Conservation (phyloP, 257 asterid genomes). For the Nicotiana paniculata region DNA sequence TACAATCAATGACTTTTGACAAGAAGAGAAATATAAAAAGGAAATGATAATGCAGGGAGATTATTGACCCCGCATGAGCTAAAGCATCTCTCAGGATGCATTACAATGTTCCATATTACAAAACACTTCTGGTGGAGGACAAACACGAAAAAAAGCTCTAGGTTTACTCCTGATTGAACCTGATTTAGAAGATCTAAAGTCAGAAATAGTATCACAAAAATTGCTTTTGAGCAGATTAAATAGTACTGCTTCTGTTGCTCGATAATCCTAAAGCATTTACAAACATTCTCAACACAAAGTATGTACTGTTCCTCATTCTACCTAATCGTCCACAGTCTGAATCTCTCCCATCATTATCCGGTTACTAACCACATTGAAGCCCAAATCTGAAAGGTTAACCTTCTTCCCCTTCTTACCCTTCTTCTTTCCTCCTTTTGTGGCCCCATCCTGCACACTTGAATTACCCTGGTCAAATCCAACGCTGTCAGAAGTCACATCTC, state of each 20-base stretch:
- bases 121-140: not conserved
- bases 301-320: constrained; percentile 36
- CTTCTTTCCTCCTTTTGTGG: constrained; percentile 60
- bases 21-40: not conserved
- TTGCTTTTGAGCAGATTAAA: constrained; percentile 43
- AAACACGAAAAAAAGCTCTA: not conserved
- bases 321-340: constrained; percentile 71
- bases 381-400: constrained; percentile 71
- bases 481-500: constrained; percentile 30
- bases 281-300: constrained; percentile 30
- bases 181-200: constrained; percentile 19
- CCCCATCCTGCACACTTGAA: constrained; percentile 30
- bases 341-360: constrained; percentile 99
- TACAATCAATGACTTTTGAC: not conserved
- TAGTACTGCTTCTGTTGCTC: constrained; percentile 48
- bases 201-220: constrained; percentile 36
- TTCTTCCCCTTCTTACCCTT: constrained; percentile 83
- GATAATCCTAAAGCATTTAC: constrained; percentile 35
- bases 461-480: constrained; percentile 26
- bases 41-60: not conserved
- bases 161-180: not conserved
- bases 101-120: not conserved
- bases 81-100: constrained; percentile 8
- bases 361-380: constrained; percentile 91
- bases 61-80: constrained; percentile 5